Base-by-base conservation (phyloP, 2,329 filamentous ascomycete genomes). In the Penicillium sp. region DNA sequence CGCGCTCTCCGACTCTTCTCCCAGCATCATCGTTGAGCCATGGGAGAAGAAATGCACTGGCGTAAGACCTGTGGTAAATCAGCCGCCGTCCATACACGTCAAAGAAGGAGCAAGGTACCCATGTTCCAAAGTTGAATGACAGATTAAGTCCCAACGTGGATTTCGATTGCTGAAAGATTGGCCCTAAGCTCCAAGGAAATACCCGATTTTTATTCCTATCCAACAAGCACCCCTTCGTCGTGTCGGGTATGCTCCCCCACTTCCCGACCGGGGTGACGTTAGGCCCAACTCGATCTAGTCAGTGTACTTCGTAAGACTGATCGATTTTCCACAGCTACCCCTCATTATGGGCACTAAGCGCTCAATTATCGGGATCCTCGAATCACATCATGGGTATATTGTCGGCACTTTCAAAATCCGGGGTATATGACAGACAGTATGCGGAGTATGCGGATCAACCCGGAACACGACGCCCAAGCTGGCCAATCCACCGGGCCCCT, bases 21-120 rank as follows among this genome's bases (percentile, higher is more conserved):
- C 86, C 13, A 88, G 73, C 86, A 88, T 88, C 84, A 87, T 88
- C 38, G 85, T 88, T 13, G 84, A 87, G 65, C 86, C 86, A 79
- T 88, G 86, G 3, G 85, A 87, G 71, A 88, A 88, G 72, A 87
- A 83, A 66, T 87, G 82, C 0, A 87, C 83, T 1, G 84, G 85
- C 5, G 83, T 80, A 34, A 67, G 55, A 5, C 59, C 61, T 67
- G 43, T 11, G 21, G 6, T 31, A 16, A 24, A 36, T 51, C 32
- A 55, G 41, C 11, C 16, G 10, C 24, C 24, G 24, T 21, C 8
- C 5, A 16, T 38, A 8, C 14, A 14, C n/a, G 5, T 5, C 13
- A 38, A 38, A 16, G 13, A 16, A 5, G 14, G 36, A n/a, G 14
- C 7, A 14, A 38, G 13, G 14, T 40, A 40, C 38, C 38, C 34